These are phyloP conservation scores for Populus alba DNA, from an alignment of 345 rosid genomes.

Conservation along the genomic window DNA sequence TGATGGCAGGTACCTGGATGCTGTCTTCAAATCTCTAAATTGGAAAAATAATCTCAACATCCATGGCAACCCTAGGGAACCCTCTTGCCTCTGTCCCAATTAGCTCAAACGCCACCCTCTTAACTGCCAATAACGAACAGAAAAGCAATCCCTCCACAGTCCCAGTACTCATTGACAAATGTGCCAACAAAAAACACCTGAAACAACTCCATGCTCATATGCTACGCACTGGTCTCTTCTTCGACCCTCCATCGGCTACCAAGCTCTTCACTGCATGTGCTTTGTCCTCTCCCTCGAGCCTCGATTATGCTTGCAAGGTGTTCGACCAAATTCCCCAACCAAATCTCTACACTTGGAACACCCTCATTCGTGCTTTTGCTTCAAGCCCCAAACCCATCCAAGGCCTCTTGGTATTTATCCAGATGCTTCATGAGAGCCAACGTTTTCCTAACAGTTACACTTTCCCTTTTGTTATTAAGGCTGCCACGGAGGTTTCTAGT, in stretches of 20 bases:
- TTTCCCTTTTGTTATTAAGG: constrained; percentile 65
- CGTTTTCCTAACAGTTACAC: constrained; percentile 56
- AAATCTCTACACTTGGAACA: constrained; percentile 66
- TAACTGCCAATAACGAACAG: constrained; percentile 33
- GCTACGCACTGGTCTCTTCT: constrained; percentile 48
- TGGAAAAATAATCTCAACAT: too few relatives aligned
- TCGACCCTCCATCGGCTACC: constrained; percentile 50
- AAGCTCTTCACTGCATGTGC: constrained; percentile 47
- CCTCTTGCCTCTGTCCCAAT: constrained; percentile 40
- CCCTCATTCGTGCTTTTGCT: constrained; percentile 63
- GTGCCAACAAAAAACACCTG: constrained; percentile 37
- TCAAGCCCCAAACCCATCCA: constrained; percentile 50
- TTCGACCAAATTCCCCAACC: constrained; percentile 69
- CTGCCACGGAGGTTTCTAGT: constrained; percentile 39
- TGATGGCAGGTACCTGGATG: too few relatives aligned
- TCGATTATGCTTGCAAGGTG: constrained; percentile 65
- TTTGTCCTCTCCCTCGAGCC: constrained; percentile 40
- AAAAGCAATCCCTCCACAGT: constrained; percentile 21
- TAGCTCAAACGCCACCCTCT: constrained; percentile 25
- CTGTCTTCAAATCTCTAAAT: too few relatives aligned
- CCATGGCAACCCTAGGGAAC: constrained; percentile 30
- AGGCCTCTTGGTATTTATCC: constrained; percentile 42
- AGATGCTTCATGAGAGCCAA: constrained; percentile 45
- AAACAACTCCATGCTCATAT: constrained; percentile 62
- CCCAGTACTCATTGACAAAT: constrained; percentile 37